These are phyloP conservation scores for Parsonsia alboflavescens DNA, from an alignment of 257 asterid genomes.

Conservation along the genomic window DNA sequence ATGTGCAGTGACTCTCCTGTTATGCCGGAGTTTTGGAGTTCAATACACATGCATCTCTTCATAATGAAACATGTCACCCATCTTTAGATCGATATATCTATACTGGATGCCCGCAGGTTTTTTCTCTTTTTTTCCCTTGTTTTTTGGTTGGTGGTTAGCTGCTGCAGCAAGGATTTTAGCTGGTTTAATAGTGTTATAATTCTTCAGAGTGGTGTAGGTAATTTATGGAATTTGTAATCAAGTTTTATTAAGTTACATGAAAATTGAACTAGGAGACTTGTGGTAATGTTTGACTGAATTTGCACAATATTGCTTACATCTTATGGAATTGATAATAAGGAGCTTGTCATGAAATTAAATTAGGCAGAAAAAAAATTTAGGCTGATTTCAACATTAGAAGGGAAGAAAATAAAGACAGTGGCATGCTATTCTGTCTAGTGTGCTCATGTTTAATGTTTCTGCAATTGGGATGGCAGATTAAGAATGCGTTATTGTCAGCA, in stretches of 20 bases:
- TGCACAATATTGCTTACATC: not conserved
- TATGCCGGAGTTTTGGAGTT: not conserved
- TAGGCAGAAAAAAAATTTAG: not conserved
- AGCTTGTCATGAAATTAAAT: not conserved
- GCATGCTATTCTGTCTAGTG: not conserved
- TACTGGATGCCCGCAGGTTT: too few relatives aligned
- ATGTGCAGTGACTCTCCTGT: not conserved
- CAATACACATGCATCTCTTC: not conserved
- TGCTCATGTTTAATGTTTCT: constrained; percentile 14
- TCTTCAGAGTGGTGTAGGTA: not conserved
- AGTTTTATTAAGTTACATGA: not conserved
- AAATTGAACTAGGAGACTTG: not conserved
- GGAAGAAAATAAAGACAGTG: not conserved
- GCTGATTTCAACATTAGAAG: too few relatives aligned
- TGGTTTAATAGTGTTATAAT: not conserved
- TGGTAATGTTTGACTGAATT: too few relatives aligned
- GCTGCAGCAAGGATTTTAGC: not conserved
- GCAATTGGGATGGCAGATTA: constrained; percentile 47
- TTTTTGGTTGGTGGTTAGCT: too few relatives aligned
- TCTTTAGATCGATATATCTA: too few relatives aligned
- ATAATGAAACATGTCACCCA: not conserved
- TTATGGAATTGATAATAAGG: not conserved
- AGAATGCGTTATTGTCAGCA: constrained; percentile 51
- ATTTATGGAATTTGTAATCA: not conserved
- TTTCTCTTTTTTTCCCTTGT: not conserved